Percentiles rank a stretch among this genome's conserved stretches.
Evolutionary conservation across 805 yeast genomes (phyloP).

Genomic region (Lipomyces lipofer): DNA sequence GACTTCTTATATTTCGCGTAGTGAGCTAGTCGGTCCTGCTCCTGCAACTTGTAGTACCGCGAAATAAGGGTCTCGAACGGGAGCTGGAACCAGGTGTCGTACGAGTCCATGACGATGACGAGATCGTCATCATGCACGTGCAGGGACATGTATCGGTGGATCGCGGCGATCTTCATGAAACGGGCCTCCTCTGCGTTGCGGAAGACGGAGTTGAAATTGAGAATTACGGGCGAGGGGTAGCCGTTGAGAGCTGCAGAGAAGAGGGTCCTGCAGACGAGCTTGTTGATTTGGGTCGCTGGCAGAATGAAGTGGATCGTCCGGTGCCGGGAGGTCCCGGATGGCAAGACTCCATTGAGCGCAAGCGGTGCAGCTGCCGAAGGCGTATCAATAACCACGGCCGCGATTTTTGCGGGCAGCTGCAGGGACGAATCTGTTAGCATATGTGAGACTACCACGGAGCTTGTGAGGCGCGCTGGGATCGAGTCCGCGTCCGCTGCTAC

Average conservation of each 20-base stretch:
- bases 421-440: not conserved
- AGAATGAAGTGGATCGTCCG: conserved; percentile 26
- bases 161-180: conserved; percentile 31
- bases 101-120: conserved; percentile 29
- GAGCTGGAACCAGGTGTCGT: conserved; percentile 32
- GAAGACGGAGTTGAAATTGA: conserved; percentile 25
- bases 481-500: conserved; percentile 5
- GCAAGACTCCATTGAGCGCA: conserved; percentile 14
- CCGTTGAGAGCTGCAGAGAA: conserved; percentile 29
- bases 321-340: conserved; percentile 11
- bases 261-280: conserved; percentile 25
- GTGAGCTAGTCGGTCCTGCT: conserved; percentile 16
- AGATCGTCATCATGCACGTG: conserved; percentile 28
- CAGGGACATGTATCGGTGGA: conserved; percentile 24
- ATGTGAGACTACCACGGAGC: not conserved
- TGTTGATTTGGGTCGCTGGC: conserved; percentile 29
- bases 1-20: conserved; percentile 11
- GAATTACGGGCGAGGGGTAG: conserved; percentile 26
- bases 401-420: conserved; percentile 11
- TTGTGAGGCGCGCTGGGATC: not conserved
- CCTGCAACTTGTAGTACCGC: conserved; percentile 25
- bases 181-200: conserved; percentile 30
- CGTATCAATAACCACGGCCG: conserved; percentile 22
- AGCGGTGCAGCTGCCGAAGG: conserved; percentile 15
- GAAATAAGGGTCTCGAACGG: conserved; percentile 20